These are phyloP conservation scores for Hamamelis virginiana DNA, from an alignment of 164 flowering plant species.

Conservation along the genomic window DNA sequence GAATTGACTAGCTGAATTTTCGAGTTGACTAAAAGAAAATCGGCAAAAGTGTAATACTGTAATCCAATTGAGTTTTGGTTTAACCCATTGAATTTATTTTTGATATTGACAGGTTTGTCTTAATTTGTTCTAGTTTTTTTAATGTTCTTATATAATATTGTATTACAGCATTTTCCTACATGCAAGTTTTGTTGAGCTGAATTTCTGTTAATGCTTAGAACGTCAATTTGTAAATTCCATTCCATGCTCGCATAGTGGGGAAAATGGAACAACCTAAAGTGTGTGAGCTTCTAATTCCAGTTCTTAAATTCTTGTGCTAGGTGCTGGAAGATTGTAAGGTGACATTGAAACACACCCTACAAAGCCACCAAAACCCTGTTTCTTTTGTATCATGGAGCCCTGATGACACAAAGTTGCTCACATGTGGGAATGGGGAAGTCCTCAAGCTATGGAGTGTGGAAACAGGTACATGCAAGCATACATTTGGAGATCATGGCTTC, in stretches of 20 bases:
- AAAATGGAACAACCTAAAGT: background rate
- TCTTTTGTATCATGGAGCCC: conserved; percentile 95
- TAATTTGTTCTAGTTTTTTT: too few relatives aligned
- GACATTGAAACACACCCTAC: conserved; percentile 49
- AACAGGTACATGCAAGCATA: conserved; percentile 73
- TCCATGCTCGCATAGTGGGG: background rate
- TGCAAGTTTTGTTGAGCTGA: too few relatives aligned
- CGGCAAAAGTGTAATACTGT: too few relatives aligned
- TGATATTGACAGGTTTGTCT: too few relatives aligned
- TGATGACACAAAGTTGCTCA: conserved; percentile 79
- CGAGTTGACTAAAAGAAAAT: background rate
- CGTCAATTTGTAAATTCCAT: too few relatives aligned
- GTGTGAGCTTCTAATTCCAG: background rate
- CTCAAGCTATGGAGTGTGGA: conserved; percentile 90
- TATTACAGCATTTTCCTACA: too few relatives aligned
- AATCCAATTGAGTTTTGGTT: too few relatives aligned
- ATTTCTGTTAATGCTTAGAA: too few relatives aligned
- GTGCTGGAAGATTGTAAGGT: conserved; percentile 56
- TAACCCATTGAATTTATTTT: too few relatives aligned
- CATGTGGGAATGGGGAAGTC: conserved; percentile 86
- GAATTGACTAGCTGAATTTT: background rate
- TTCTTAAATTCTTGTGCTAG: conserved; percentile 28
- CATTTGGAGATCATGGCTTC: conserved; percentile 64
- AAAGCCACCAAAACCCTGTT: conserved; percentile 73
- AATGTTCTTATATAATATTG: too few relatives aligned